Percentiles rank a stretch among this genome's conserved stretches.
phyloP scores from a whole-genome alignment of 2,329 filamentous ascomycete species.

The Penicillium digitatum region DNA sequence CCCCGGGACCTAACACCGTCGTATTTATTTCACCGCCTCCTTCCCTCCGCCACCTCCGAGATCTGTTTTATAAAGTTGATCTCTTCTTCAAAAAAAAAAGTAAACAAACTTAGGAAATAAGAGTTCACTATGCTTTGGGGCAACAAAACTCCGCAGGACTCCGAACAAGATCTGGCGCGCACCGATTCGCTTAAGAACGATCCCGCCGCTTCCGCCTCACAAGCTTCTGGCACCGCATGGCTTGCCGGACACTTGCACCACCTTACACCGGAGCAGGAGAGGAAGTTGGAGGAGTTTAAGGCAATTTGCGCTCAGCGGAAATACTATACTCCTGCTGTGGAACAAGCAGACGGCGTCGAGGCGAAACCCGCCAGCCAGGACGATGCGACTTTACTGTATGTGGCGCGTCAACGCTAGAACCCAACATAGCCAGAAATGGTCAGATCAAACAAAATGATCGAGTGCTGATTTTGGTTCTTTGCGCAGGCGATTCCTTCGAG shows the following conservation, averaged over 20 bases:
- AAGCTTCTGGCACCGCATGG: conserved; percentile 37
- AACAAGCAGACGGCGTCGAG: conserved; percentile 24
- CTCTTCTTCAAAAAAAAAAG: neutral
- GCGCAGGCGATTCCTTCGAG: conserved; percentile 74
- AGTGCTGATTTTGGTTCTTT: neutral
- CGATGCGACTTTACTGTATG: conserved; percentile 49
- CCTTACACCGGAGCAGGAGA: conserved; percentile 64
- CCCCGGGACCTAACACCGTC: neutral
- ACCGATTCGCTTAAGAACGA: conserved; percentile 35
- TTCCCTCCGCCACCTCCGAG: conserved; percentile 2
- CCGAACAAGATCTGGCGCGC: conserved; percentile 26
- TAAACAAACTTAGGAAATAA: neutral
- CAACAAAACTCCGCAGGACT: conserved; percentile 30
- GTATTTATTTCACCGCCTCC: conserved; percentile 7
- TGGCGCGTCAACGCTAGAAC: conserved; percentile 7
- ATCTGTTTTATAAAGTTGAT: neutral
- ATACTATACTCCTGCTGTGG: conserved; percentile 42
- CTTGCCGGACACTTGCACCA: conserved; percentile 70
- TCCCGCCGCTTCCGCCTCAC: conserved; percentile 33
- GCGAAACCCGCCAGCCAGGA: conserved; percentile 42
- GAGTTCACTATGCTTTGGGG: conserved; percentile 29
- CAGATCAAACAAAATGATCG: neutral
- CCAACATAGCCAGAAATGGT: neutral
- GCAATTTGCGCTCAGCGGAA: conserved; percentile 60
- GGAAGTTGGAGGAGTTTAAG: conserved; percentile 70